These are phyloP conservation scores for Gaeumannomyces tritici DNA, from an alignment of 2,329 filamentous ascomycete species.

Conservation along the genomic window DNA sequence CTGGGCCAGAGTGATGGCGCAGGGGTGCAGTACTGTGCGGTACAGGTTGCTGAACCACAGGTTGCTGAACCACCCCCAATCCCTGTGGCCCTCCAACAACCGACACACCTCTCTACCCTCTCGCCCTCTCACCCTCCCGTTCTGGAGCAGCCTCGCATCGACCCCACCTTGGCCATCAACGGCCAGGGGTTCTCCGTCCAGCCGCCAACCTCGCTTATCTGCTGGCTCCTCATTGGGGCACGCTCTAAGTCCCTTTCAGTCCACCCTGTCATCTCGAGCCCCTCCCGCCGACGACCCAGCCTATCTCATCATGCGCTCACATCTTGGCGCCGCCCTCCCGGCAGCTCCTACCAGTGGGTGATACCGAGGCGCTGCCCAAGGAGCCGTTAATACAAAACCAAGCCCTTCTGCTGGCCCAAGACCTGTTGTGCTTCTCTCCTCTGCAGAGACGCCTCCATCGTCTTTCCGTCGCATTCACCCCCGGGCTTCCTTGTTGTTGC, in stretches of 20 bases:
- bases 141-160: not conserved
- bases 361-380: conserved; percentile 57
- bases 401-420: not conserved
- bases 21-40: too few species aligned
- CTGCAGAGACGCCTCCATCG: not conserved
- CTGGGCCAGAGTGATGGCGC: too few species aligned
- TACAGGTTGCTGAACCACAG: too few species aligned
- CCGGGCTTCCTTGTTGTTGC: not conserved
- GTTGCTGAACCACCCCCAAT: too few species aligned
- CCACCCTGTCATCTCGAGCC: not conserved
- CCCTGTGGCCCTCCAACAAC: too few species aligned
- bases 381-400: conserved; percentile 12
- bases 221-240: not conserved
- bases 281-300: too few species aligned
- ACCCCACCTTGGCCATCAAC: not conserved
- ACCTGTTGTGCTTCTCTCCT: not conserved
- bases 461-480: not conserved
- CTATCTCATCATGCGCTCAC: too few species aligned
- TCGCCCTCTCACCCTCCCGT: not conserved
- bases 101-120: too few species aligned
- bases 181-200: not conserved
- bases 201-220: not conserved
- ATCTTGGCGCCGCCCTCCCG: not conserved
- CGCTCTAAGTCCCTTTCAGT: not conserved
- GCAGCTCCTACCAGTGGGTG: conserved; percentile 35